Evolutionary conservation across 75 land plant species (phyloP), one percentile per base, ranked within the genome.

Genomic region (Adiantum capillusveneris): DNA sequence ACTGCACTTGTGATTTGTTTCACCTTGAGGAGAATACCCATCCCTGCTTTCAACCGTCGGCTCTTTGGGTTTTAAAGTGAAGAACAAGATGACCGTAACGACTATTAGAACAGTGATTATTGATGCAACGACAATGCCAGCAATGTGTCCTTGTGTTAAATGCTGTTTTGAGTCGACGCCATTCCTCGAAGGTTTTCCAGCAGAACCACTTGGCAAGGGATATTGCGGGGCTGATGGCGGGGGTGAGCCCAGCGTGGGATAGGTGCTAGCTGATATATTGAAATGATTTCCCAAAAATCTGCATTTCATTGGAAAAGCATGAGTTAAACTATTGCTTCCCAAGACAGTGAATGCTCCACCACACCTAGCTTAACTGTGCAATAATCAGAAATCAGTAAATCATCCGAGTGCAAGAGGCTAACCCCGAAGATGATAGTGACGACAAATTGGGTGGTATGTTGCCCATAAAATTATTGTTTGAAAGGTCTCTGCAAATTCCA

Each of bases 381-480:
- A n/a, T n/a, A n/a, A n/a, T n/a, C n/a, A n/a, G n/a, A n/a, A n/a
- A n/a, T n/a, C n/a, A n/a, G n/a, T n/a, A n/a, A 31, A 14, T 31
- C 44, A 61, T 34, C 3, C n/a, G 9, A 34, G 37, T 9, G 3
- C 37, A 34, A 9, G 25, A 28, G 2, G 31, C 62, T 50, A 65
- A 73, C 76, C 59, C 58, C 2, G 67, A 55, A 53, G 54, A 49
- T 18, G 65, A 51, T 6, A 65, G 46, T 55, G 65, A 45, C 13
- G 31, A 25, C 30, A 73, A 13, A 17, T 41, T 21, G 22, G 57
- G 44, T 52, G 76, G 76, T 53, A 73, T 50, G 57, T 63, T 68
- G 53, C 76, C 76, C 30, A 58, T 60, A 55, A 73, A 73, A 28
- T 62, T 39, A 13, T 73, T 73, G 28, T 59, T 66, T 45, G 59